These are phyloP conservation scores for Trebouxia sp. DNA, from an alignment of 139 green algal species.

Conservation along the genomic window DNA sequence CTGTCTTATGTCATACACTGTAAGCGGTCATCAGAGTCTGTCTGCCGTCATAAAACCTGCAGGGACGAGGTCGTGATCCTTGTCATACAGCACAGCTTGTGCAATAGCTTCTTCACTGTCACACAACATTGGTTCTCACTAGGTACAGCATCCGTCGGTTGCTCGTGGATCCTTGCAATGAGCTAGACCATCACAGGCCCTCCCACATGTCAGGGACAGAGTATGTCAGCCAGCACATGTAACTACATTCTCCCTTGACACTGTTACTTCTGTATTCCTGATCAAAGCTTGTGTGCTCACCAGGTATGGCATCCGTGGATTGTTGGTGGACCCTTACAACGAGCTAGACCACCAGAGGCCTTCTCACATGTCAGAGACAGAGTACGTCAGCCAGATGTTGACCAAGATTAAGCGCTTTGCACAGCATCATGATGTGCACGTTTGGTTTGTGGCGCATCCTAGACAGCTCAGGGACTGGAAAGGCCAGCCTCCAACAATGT, in stretches of 20 bases:
- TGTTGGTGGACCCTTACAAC: conserved; percentile 99
- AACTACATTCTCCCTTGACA: neutral
- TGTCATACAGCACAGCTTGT: too few species aligned
- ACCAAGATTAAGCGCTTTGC: conserved; percentile 79
- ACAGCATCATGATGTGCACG: conserved; percentile 86
- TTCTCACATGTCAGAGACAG: conserved; percentile 78
- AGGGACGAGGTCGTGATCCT: too few species aligned
- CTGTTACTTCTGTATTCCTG: neutral
- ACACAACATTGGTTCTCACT: too few species aligned
- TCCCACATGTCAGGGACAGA: conserved; percentile 83
- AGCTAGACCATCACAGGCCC: conserved; percentile 84
- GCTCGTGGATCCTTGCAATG: conserved; percentile 99
- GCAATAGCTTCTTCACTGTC: too few species aligned
- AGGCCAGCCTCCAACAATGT: conserved; percentile 78
- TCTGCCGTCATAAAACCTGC: too few species aligned
- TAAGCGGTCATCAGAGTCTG: too few species aligned
- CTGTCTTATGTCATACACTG: too few species aligned
- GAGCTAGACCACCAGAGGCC: conserved; percentile 87
- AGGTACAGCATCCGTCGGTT: conserved; percentile 91
- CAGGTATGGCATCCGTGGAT: conserved; percentile 88
- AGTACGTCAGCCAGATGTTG: conserved; percentile 95
- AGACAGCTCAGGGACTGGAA: conserved; percentile 82
- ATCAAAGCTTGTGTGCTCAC: neutral
- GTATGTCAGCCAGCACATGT: conserved; percentile 89
- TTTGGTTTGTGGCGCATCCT: conserved; percentile 98